Percentiles rank a stretch among this genome's conserved stretches.
Evolutionary conservation across 352 stramenopile species (phyloP).

Genomic region (Pythium oligandrum): DNA sequence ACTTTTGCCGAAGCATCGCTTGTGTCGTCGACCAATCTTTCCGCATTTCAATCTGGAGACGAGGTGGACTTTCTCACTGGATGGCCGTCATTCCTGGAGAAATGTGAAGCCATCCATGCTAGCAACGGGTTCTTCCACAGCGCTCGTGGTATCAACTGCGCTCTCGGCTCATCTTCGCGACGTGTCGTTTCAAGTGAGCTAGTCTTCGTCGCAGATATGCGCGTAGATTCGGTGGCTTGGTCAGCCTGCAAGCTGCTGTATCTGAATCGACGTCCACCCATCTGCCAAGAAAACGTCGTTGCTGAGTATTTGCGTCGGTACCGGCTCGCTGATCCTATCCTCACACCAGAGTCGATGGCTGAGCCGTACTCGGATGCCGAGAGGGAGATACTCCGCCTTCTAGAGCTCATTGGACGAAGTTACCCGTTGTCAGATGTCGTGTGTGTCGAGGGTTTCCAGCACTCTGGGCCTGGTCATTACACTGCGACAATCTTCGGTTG

Average conservation of each 20-base stretch:
- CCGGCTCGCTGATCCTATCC: slow-evolving; percentile 19
- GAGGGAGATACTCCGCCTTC: slow-evolving; percentile 37
- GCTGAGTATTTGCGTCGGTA: slow-evolving; percentile 45
- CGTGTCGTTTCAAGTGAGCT: slow-evolving; percentile 22
- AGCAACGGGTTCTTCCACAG: slow-evolving; percentile 10
- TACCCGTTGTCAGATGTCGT: slow-evolving; percentile 29
- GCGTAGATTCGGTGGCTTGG: slow-evolving; percentile 54
- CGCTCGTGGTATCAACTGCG: slow-evolving; percentile 20
- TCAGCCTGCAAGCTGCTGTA: slow-evolving; percentile 49
- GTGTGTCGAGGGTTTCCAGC: slow-evolving; percentile 44
- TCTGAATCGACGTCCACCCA: slow-evolving; percentile 33
- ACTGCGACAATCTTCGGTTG: slow-evolving; percentile 29
- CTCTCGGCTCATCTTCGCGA: slow-evolving; percentile 12
- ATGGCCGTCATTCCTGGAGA: slow-evolving; percentile 27
- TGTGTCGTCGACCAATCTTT: slow-evolving; percentile 11
- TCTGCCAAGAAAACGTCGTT: slow-evolving; percentile 60
- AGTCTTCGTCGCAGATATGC: slow-evolving; percentile 29
- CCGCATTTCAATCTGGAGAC: slow-evolving; percentile 11
- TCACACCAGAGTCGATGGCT: slow-evolving; percentile 19
- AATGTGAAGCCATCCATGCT: slow-evolving; percentile 24
- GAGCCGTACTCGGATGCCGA: slow-evolving; percentile 44
- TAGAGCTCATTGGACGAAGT: slow-evolving; percentile 40
- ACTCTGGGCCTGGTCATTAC: slow-evolving; percentile 17
- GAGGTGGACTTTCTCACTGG: slow-evolving; percentile 15
- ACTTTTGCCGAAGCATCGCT: slow-evolving; percentile 13